Evolutionary conservation across 2,329 filamentous ascomycete species (phyloP), one percentile per base, ranked within the genome.

Genomic region (Aspergillus japonicus): DNA sequence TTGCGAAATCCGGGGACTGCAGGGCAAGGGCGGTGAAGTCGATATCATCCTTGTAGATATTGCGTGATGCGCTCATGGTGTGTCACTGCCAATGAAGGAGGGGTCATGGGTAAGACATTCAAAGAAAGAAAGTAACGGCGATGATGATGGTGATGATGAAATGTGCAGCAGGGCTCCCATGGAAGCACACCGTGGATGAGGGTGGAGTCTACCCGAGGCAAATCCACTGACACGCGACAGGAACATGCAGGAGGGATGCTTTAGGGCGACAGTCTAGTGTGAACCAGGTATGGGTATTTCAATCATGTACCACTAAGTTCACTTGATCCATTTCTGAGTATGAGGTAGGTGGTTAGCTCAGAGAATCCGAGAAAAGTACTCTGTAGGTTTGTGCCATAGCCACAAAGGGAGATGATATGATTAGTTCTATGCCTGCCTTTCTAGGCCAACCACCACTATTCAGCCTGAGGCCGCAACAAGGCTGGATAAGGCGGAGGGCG

Each of bases 1-100:
- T 83, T 2, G 84, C 83, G 70, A 90, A 89, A 7, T 84, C 82
- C 1, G 80, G 73, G 65, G 86, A 86, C 57, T 82, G 78, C 29
- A 83, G 74, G 7, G 86, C 85, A n/a, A 91, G 78, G 16, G 79
- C 76, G 35, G 81, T 77, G 70, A 90, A 90, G 67, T 90, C 83
- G 29, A 90, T 77, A 47, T 83, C 83, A 26, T 82, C 76, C 55
- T 81, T 79, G 73, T 88, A 89, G 49, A 82, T 75, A 61, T 80
- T 80, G 59, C 73, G 71, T 10, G 73, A 58, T n/a, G 66, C 61
- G 42, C 70, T 68, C 75, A 78, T 78, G 16, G 31, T 67, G 31
- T 67, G 29, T 31, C 35, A 35, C 49, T 4, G 19, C 19, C 39
- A 44, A 19, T 7, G 35, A 35, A 47, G 26, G 33, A 12, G 35